Evolutionary conservation across 2,329 filamentous ascomycete genomes (phyloP), one percentile per base, ranked within the genome.

Genomic region (Penicillium italicum): DNA sequence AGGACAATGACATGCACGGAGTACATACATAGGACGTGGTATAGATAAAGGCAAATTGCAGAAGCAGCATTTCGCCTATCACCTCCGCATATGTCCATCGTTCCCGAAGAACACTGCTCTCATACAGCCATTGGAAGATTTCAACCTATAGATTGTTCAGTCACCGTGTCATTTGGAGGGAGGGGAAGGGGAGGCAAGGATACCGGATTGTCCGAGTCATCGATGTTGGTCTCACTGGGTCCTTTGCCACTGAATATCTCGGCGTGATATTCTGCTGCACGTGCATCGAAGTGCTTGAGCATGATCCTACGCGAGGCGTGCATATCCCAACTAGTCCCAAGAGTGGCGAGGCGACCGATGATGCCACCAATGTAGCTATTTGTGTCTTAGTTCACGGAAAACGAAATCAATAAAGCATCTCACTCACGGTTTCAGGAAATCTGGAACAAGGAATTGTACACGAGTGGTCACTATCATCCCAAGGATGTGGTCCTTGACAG

Each of bases 11-110:
- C 14, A 46, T 46, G 20, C 30, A 7, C n/a, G 4, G 26, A 11
- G 16, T 2, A 53, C 57, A 16, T 43, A 63, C 62, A 47, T 65
- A 65, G 24, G 59, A 55, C 6, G 62, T 63, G 5, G 62, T 65
- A 20, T 65, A 65, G 47, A 65, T 60, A 26, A 65, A 65, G 18
- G 62, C 62, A 37, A 65, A 65, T 37, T 65, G 61, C 12, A 65
- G 45, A 9, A 65, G 53, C 2, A 65, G 45, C 58, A 65, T 59
- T 26, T 65, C 61, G 5, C 62, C 61, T 38, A 65, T 57, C 14
- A 65, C 61, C 38, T 65, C 62, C 18, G 57, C 14, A 18, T 63
- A 65, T 18, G 30, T 61, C 62, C 62, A 63, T 55, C 58, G 41
- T 11, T 61, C 53, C 22, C 58, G 56, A 10, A 63, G 36, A 7